Percentiles rank a stretch among this genome's conserved stretches.
phyloP scores from a whole-genome alignment of 2,329 filamentous ascomycete species.

The Talaromyces rugulosus region DNA sequence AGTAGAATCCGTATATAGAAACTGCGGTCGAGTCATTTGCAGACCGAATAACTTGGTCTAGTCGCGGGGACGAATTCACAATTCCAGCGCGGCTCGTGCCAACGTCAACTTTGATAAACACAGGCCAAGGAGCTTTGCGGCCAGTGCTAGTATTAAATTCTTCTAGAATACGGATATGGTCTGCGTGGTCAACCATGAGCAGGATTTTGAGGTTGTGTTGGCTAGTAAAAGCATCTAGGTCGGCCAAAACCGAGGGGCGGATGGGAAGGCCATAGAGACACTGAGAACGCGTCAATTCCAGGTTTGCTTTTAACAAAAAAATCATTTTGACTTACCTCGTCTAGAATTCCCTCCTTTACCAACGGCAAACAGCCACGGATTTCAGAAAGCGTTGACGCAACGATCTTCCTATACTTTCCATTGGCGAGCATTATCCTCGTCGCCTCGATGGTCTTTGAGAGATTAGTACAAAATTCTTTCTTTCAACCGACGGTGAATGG shows the following conservation, averaged over 20 bases:
- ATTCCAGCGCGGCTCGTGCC: slow-evolving; percentile 35
- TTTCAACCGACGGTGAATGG: background rate
- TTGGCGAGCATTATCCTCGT: slow-evolving; percentile 41
- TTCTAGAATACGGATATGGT: slow-evolving; percentile 31
- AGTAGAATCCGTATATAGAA: slow-evolving; percentile 35
- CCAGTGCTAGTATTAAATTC: slow-evolving; percentile 5
- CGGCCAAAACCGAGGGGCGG: slow-evolving; percentile 20
- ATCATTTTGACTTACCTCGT: slow-evolving; percentile 28
- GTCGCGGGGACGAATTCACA: slow-evolving; percentile 19
- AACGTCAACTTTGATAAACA: slow-evolving; percentile 38
- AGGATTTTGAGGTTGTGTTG: slow-evolving; percentile 9
- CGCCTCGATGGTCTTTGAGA: slow-evolving; percentile 21
- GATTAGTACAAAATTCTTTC: background rate
- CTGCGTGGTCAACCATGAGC: slow-evolving; percentile 26
- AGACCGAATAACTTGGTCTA: slow-evolving; percentile 24
- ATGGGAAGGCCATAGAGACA: slow-evolving; percentile 41
- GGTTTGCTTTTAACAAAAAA: background rate
- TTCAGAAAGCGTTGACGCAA: slow-evolving; percentile 40
- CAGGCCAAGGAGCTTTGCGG: slow-evolving; percentile 23
- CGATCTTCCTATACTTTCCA: slow-evolving; percentile 34
- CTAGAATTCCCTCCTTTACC: slow-evolving; percentile 36
- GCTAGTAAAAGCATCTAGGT: slow-evolving; percentile 8
- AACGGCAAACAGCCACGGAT: slow-evolving; percentile 38
- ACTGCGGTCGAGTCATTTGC: slow-evolving; percentile 26
- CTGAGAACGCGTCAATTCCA: slow-evolving; percentile 18